Conservation (phyloP, 2,329 filamentous ascomycete genomes). For the Aspergillus brasiliensis region DNA sequence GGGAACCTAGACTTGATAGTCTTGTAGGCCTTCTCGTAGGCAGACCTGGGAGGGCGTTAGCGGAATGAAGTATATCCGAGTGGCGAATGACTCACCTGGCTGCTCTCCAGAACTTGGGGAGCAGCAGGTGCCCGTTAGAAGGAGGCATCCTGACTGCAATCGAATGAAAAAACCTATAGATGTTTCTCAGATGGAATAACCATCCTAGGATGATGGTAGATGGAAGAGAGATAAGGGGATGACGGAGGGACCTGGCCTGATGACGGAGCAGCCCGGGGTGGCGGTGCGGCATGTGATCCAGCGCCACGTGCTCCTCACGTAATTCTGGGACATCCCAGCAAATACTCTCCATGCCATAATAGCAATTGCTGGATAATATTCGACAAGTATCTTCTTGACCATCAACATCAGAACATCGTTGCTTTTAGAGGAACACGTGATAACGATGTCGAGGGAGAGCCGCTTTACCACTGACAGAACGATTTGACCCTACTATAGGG, state of each 20-base stretch:
- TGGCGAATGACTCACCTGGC: constrained; percentile 42
- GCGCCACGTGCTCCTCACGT: constrained; percentile 15
- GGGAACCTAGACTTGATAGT: constrained; percentile 46
- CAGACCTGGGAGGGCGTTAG: constrained; percentile 44
- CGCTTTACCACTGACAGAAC: too few species aligned
- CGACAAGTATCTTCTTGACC: too few species aligned
- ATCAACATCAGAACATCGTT: too few species aligned
- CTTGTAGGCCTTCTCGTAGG: constrained; percentile 50
- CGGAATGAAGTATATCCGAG: constrained; percentile 9
- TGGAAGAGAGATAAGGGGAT: constrained; percentile 16
- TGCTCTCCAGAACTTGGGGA: constrained; percentile 52
- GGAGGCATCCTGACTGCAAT: constrained; percentile 46
- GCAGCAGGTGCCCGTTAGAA: constrained; percentile 52
- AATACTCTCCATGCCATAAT: too few species aligned
- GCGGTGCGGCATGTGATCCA: constrained; percentile 28
- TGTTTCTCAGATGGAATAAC: constrained; percentile 17
- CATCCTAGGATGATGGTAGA: constrained; percentile 23
- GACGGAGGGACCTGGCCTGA: constrained; percentile 28
- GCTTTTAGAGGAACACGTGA: too few species aligned
- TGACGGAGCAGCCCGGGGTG: constrained; percentile 21
- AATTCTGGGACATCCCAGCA: not conserved
- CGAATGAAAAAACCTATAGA: constrained; percentile 4
- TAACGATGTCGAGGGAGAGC: too few species aligned
- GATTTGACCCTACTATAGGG: too few species aligned
- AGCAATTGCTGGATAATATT: too few species aligned